These are phyloP conservation scores for Eucalyptus paniculata DNA, from an alignment of 345 rosid genomes.

Conservation along the genomic window DNA sequence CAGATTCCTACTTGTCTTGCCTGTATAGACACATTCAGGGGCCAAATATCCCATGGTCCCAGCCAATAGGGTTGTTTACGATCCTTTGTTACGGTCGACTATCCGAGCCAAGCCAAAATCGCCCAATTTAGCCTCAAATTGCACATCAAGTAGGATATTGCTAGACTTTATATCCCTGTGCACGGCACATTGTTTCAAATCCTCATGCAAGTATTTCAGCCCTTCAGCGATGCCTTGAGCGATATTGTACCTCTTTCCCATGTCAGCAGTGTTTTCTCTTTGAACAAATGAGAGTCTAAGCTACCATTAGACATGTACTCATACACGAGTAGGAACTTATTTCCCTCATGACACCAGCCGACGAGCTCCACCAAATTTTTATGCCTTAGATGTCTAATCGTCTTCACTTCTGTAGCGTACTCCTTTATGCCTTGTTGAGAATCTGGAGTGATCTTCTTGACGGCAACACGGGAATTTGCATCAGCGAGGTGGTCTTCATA, in stretches of 20 bases:
- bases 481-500: background rate
- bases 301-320: background rate
- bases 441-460: background rate
- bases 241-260: slow-evolving; percentile 5
- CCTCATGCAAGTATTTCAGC: slow-evolving; percentile 1
- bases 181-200: slow-evolving; percentile 8
- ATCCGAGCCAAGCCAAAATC: slow-evolving; percentile 24
- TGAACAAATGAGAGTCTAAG: background rate
- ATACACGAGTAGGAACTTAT: background rate
- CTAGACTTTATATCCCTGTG: slow-evolving; percentile 21
- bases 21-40: background rate
- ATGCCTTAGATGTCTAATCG: background rate
- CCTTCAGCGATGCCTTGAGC: background rate
- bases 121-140: slow-evolving; percentile 10
- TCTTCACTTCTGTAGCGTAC: background rate
- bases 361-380: background rate
- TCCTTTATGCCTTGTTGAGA: background rate
- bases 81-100: slow-evolving; percentile 5
- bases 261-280: background rate
- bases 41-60: background rate
- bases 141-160: slow-evolving; percentile 7
- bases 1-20: background rate
- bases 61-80: background rate
- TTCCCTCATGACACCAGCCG: background rate
- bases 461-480: background rate